Percentiles rank a stretch among this genome's conserved stretches.
Conservation (phyloP, 2,329 filamentous ascomycete species). For the Fusarium sororula region DNA sequence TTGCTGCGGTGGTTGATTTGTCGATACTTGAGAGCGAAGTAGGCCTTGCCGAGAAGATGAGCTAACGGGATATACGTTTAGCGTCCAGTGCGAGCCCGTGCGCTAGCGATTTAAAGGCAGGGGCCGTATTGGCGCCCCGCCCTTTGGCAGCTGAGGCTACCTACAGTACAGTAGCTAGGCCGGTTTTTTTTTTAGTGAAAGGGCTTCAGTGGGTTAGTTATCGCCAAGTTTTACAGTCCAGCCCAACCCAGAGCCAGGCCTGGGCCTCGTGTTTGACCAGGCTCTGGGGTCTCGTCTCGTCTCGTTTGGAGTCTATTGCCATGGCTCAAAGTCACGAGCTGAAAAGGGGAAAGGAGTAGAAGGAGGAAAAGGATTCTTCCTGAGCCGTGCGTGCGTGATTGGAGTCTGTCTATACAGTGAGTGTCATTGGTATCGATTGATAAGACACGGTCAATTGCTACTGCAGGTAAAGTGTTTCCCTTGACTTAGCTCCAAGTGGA, state of each 20-base stretch:
- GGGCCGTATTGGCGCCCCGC: neutral
- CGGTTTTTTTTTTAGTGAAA: neutral
- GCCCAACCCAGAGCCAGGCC: neutral
- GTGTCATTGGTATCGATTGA: too few species aligned
- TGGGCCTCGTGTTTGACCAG: constrained; percentile 7
- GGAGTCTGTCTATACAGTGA: neutral
- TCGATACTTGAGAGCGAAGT: constrained; percentile 26
- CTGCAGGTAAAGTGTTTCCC: constrained; percentile 35
- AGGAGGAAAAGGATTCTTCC: neutral
- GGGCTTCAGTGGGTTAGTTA: neutral
- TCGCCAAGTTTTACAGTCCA: constrained; percentile 7
- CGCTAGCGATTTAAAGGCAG: constrained; percentile 30
- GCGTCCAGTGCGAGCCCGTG: constrained; percentile 11
- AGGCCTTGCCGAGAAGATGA: neutral
- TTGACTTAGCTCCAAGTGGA: constrained; percentile 16
- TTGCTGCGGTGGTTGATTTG: constrained; percentile 6
- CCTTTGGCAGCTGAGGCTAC: constrained; percentile 3
- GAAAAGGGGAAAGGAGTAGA: neutral
- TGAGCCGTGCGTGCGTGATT: constrained; percentile 1
- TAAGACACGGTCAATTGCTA: constrained; percentile 8
- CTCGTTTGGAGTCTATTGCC: constrained; percentile 10
- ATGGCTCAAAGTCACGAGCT: constrained; percentile 8
- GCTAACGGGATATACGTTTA: constrained; percentile 6
- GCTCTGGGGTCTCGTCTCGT: neutral
- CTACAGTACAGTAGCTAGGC: neutral